Conservation (phyloP, 2,329 filamentous ascomycete species). For the Fusarium nanum region DNA sequence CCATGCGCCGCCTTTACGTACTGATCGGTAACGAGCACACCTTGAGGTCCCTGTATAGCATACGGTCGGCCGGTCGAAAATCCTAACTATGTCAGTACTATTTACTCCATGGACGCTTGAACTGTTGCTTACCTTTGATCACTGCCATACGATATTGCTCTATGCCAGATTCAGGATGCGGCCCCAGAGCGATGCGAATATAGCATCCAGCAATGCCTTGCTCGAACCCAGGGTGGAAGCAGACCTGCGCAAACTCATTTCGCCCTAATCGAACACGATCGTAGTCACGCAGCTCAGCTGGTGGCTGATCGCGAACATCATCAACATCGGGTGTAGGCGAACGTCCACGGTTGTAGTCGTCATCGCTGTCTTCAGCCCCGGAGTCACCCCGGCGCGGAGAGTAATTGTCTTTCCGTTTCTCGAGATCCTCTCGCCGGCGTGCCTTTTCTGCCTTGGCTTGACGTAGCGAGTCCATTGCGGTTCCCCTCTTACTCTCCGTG, state of each 20-base stretch:
- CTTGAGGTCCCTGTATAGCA: constrained; percentile 81
- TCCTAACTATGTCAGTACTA: constrained; percentile 60
- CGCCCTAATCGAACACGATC: constrained; percentile 87
- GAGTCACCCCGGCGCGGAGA: constrained; percentile 51
- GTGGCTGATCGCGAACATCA: constrained; percentile 74
- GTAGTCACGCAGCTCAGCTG: constrained; percentile 81
- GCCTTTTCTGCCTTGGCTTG: constrained; percentile 72
- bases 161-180: constrained; percentile 76
- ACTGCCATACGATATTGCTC: constrained; percentile 88
- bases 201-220: constrained; percentile 85
- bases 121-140: constrained; percentile 76
- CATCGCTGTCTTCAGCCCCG: constrained; percentile 76
- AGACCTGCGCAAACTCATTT: constrained; percentile 87
- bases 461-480: constrained; percentile 77
- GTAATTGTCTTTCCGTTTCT: constrained; percentile 67
- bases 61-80: constrained; percentile 86
- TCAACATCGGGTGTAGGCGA: constrained; percentile 70
- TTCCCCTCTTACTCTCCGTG: constrained; percentile 61
- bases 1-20: constrained; percentile 87
- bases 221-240: constrained; percentile 93
- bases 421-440: constrained; percentile 62
- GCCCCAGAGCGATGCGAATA: constrained; percentile 84
- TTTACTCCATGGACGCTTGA: background rate
- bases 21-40: constrained; percentile 84
- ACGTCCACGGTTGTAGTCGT: constrained; percentile 76